A percentile compares a stretch with the other conserved stretches of the same genome.
Evolutionary conservation across 768 basidiomycete genomes (phyloP).

Genomic region (Pluteus cervinus): DNA sequence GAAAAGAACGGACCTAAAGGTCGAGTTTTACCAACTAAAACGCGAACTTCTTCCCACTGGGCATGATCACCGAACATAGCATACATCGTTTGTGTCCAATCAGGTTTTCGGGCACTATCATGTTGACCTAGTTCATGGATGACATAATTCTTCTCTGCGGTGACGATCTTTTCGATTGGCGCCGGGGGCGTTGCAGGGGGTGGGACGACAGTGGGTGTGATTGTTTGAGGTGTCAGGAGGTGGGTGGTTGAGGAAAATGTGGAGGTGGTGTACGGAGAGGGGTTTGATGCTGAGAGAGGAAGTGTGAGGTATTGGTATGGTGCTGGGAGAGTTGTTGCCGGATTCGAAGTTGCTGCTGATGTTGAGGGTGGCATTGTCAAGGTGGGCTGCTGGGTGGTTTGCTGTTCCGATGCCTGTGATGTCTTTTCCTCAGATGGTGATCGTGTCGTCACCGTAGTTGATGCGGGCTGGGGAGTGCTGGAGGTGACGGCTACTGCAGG

Average conservation of each 20-base stretch:
- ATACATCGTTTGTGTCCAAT: conserved; percentile 69
- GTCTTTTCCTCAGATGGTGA: conserved; percentile 4
- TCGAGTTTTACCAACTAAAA: conserved; percentile 58
- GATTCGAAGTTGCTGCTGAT: conserved; percentile 3
- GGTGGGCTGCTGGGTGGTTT: conserved; percentile 3
- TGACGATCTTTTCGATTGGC: conserved; percentile 34
- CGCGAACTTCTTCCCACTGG: conserved; percentile 69
- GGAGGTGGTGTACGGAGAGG: conserved; percentile 7
- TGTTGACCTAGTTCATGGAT: conserved; percentile 56
- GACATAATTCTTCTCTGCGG: conserved; percentile 62
- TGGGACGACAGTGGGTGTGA: conserved; percentile 1
- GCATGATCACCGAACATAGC: conserved; percentile 85
- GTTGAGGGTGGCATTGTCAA: conserved; percentile 5
- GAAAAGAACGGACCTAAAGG: conserved; percentile 45
- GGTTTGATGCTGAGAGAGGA: background rate
- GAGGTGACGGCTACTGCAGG: background rate
- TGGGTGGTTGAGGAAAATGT: conserved; percentile 7
- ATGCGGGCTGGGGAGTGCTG: background rate
- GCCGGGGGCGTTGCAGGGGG: conserved; percentile 15
- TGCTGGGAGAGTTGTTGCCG: background rate
- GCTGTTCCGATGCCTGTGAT: background rate
- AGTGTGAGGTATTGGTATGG: conserved; percentile 1
- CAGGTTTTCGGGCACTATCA: conserved; percentile 41
- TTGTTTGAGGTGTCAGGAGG: conserved; percentile 6
- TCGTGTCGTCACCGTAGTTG: conserved; percentile 5